A percentile compares a stretch with the other conserved stretches of the same genome.
These are phyloP conservation scores for Trichocomaceae sp. DNA, from an alignment of 2,329 filamentous ascomycete species.

Conservation along the genomic window DNA sequence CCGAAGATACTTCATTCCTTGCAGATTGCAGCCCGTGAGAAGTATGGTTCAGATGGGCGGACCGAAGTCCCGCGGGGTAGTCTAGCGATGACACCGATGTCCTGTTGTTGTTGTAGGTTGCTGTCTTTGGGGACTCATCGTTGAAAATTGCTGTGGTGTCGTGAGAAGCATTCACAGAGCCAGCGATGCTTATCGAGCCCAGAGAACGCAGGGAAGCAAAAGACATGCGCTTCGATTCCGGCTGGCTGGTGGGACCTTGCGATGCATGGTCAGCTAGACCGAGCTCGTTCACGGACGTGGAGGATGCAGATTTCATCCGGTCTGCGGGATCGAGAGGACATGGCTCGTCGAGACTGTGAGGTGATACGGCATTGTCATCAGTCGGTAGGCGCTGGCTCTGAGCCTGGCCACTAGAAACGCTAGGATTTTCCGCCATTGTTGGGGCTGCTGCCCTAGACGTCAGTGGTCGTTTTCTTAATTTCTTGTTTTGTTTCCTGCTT, in stretches of 20 bases:
- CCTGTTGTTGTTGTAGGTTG: conserved; percentile 12
- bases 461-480: background rate
- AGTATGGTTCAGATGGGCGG: conserved; percentile 11
- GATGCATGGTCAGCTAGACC: conserved; percentile 6
- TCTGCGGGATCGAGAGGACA: conserved; percentile 1
- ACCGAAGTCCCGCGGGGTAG: conserved; percentile 16
- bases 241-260: background rate
- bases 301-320: conserved; percentile 2
- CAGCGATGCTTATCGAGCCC: conserved; percentile 30
- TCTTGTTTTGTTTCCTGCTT: no score
- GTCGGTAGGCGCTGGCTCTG: background rate
- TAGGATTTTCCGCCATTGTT: conserved; percentile 13
- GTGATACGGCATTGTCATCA: conserved; percentile 3
- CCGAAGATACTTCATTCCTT: conserved; percentile 20
- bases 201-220: conserved; percentile 65
- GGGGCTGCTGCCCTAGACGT: conserved; percentile 5
- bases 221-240: conserved; percentile 60
- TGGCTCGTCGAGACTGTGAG: conserved; percentile 5
- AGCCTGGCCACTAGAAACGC: conserved; percentile 4
- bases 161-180: conserved; percentile 26
- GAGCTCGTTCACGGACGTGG: conserved; percentile 10
- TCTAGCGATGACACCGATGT: conserved; percentile 14
- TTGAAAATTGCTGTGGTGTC: conserved; percentile 16
- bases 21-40: conserved; percentile 15
- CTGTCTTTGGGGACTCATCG: conserved; percentile 11